These are phyloP conservation scores for Verbascum thapsus DNA, from an alignment of 257 asterid species.

Conservation along the genomic window DNA sequence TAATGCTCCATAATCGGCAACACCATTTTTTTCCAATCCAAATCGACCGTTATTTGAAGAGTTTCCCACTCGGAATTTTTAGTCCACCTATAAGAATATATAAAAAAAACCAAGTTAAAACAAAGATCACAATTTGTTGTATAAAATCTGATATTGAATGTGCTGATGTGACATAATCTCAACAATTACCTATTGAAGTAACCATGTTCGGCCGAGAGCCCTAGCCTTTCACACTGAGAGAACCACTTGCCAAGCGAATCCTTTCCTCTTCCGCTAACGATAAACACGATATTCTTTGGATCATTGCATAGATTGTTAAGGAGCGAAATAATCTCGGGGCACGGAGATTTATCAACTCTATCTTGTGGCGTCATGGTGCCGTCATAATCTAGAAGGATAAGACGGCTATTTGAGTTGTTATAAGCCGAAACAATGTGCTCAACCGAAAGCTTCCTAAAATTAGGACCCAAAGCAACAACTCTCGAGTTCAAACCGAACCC, in stretches of 20 bases:
- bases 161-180: too few relatives aligned
- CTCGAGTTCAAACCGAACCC: slow-evolving; percentile 71
- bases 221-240: slow-evolving; percentile 63
- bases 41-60: slow-evolving; percentile 42
- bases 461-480: slow-evolving; percentile 76
- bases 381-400: slow-evolving; percentile 78
- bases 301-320: slow-evolving; percentile 66
- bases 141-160: too few relatives aligned
- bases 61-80: slow-evolving; percentile 67
- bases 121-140: too few relatives aligned
- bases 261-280: slow-evolving; percentile 82
- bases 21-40: slow-evolving; percentile 68
- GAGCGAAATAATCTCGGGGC: slow-evolving; percentile 53
- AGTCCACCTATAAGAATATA: slow-evolving; percentile 51
- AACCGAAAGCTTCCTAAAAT: slow-evolving; percentile 68
- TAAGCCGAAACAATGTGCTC: slow-evolving; percentile 68
- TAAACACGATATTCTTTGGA: slow-evolving; percentile 71
- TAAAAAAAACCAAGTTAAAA: not conserved
- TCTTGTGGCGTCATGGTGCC: slow-evolving; percentile 83
- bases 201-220: slow-evolving; percentile 88
- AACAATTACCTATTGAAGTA: slow-evolving; percentile 59
- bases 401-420: slow-evolving; percentile 50
- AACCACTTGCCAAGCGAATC: slow-evolving; percentile 75
- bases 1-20: slow-evolving; percentile 84
- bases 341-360: slow-evolving; percentile 65